Evolutionary conservation across 768 basidiomycete species (phyloP).

Genomic region (Amylocystis lapponica): DNA sequence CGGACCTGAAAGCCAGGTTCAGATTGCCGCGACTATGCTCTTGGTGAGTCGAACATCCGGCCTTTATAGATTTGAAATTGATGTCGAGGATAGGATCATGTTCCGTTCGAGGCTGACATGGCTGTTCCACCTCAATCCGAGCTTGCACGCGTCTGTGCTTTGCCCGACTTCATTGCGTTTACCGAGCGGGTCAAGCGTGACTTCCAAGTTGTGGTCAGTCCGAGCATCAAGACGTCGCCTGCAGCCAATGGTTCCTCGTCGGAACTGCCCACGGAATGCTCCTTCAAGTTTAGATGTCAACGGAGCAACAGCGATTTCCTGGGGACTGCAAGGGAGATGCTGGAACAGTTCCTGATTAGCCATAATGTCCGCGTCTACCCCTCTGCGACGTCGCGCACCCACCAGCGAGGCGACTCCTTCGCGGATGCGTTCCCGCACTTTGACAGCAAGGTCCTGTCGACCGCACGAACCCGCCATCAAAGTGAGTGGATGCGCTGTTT

Average conservation of each 20-base stretch:
- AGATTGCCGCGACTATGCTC: slow-evolving; percentile 94
- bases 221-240: slow-evolving; percentile 57
- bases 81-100: slow-evolving; percentile 93
- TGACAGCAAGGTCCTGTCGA: slow-evolving; percentile 88
- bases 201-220: slow-evolving; percentile 83
- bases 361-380: slow-evolving; percentile 83
- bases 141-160: slow-evolving; percentile 65
- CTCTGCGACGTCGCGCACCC: slow-evolving; percentile 69
- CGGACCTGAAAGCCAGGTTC: slow-evolving; percentile 94
- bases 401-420: slow-evolving; percentile 88
- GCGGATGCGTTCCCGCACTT: slow-evolving; percentile 96
- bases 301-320: slow-evolving; percentile 93
- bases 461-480: slow-evolving; percentile 61
- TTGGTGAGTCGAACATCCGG: slow-evolving; percentile 47
- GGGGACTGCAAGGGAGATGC: slow-evolving; percentile 81
- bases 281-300: slow-evolving; percentile 95
- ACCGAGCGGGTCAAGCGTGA: slow-evolving; percentile 91
- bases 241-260: slow-evolving; percentile 47
- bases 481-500: slow-evolving; percentile 26
- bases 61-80: too few species aligned
- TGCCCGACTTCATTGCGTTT: slow-evolving; percentile 81
- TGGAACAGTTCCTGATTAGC: slow-evolving; percentile 85
- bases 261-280: slow-evolving; percentile 64
- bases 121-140: slow-evolving; percentile 81
- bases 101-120: slow-evolving; percentile 95